Conservation (phyloP, 129 eudicot species). For the Erigeron canadensis region DNA sequence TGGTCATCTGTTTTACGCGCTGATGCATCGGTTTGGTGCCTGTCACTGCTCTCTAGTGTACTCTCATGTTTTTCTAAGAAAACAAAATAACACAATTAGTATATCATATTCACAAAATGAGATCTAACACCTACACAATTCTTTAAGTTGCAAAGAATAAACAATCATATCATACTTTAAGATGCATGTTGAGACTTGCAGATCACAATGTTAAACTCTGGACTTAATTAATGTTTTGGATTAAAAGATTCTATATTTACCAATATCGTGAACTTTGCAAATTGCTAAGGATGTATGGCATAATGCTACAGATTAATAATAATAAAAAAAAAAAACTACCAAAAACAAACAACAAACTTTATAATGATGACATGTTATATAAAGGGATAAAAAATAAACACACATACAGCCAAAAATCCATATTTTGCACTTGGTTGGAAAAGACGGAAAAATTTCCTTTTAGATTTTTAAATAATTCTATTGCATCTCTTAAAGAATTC, state of each 20-base stretch:
- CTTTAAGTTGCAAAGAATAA: not conserved
- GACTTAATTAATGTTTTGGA: not conserved
- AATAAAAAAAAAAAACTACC: not conserved
- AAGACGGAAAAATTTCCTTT: not conserved
- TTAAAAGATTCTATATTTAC: not conserved
- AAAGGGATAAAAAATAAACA: too few relatives aligned
- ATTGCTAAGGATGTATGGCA: not conserved
- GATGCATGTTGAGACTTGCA: not conserved
- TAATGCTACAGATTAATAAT: not conserved
- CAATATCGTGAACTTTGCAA: not conserved
- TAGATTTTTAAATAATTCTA: too few relatives aligned
- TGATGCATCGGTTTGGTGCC: conserved; percentile 30
- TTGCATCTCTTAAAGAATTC: too few relatives aligned
- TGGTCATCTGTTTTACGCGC: conserved; percentile 36
- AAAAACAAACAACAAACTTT: not conserved
- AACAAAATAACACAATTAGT: not conserved
- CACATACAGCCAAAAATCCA: not conserved
- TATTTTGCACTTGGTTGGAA: not conserved
- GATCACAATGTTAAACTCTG: not conserved
- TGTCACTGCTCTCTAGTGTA: conserved; percentile 24
- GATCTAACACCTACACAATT: too few relatives aligned
- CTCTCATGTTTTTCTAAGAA: conserved; percentile 45
- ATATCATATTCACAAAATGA: too few relatives aligned
- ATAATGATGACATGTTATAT: not conserved
- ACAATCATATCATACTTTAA: not conserved